These are phyloP conservation scores for Collybia sp. DNA, from an alignment of 768 basidiomycete species.

Conservation along the genomic window DNA sequence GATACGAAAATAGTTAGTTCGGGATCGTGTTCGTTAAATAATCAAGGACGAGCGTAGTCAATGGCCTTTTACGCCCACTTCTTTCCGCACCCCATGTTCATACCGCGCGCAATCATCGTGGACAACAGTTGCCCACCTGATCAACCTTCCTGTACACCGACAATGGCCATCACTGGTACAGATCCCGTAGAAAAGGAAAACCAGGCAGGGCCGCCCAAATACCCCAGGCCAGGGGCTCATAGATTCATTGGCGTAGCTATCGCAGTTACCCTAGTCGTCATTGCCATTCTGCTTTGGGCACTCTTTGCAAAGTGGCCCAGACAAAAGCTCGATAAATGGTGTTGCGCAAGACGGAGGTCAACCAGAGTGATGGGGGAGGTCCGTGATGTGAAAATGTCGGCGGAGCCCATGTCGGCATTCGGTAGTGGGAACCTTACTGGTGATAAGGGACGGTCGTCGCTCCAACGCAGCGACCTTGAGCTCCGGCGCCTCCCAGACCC, in stretches of 20 bases:
- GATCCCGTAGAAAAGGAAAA: slow-evolving; percentile 18
- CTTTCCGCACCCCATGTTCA: slow-evolving; percentile 21
- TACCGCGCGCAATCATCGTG: slow-evolving; percentile 18
- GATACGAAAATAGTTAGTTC: slow-evolving; percentile 14
- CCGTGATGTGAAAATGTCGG: too few relatives aligned
- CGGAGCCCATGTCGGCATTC: too few relatives aligned
- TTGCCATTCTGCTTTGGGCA: slow-evolving; percentile 33
- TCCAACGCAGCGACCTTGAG: too few relatives aligned
- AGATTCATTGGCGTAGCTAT: slow-evolving; percentile 42
- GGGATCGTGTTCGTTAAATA: not conserved
- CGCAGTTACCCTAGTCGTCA: slow-evolving; percentile 28
- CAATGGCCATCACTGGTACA: slow-evolving; percentile 18
- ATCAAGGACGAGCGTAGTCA: slow-evolving; percentile 1
- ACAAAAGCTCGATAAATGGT: slow-evolving; percentile 15
- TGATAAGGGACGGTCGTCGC: too few relatives aligned
- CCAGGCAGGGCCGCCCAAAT: slow-evolving; percentile 14
- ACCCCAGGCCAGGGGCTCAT: slow-evolving; percentile 27
- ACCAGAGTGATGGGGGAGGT: not conserved
- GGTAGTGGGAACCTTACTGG: too few relatives aligned
- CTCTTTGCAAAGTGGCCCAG: slow-evolving; percentile 28
- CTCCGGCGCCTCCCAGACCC: too few relatives aligned
- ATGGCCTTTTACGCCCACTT: slow-evolving; percentile 5
- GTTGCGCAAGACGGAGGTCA: slow-evolving; percentile 6
- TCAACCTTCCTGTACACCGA: slow-evolving; percentile 12
- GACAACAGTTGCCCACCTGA: slow-evolving; percentile 17